Evolutionary conservation across 331 rosid species (phyloP), one percentile per base, ranked within the genome.

Genomic region (Rhamnella rubrinervis): DNA sequence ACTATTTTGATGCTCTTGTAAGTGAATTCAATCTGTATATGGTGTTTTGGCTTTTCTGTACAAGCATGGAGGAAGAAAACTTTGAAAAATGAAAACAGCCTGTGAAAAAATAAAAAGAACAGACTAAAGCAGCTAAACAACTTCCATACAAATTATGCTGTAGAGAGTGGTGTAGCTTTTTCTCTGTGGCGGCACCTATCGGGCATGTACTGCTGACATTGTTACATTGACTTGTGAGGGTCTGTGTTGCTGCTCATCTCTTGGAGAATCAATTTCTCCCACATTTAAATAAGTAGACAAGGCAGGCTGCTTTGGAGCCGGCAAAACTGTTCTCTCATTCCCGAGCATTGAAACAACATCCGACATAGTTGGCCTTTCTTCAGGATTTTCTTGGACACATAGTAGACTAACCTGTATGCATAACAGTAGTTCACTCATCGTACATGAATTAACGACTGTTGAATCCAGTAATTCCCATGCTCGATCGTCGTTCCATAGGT

Each of bases 291-390:
- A 52, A 51, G 71, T 66, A 4, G 61, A 66, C 59, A 66, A 52
- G n/a, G 61, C 61, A 10, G 71, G 71, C 46, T 66, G 61, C 28
- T n/a, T 66, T 10, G 71, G 61, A 66, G 59, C 17, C 3, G 50
- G 35, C 71, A 66, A 14, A 66, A n/a, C 26, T 5, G 28, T 66
- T 50, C 61, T 66, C 31, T 66, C 61, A 4, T 66, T 35, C n/a
- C 60, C 71, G 8, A 66, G 61, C 61, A 66, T 66, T 13, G 61
- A 51, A 35, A 52, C n/a, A 6, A 66, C 50, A 17, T 53, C 61
- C 1, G 71, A 66, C 61, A 52, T 52, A 19, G 50, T 4, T 18
- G 61, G 71, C 37, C 51, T 28, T 35, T 35, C 49, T 55, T 66
- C 71, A 1, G 61, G 61, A 53, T 52, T 31, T 51, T 52, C 61